Evolutionary conservation across 345 rosid species (phyloP).

Genomic region (Aurinia saxatilis): DNA sequence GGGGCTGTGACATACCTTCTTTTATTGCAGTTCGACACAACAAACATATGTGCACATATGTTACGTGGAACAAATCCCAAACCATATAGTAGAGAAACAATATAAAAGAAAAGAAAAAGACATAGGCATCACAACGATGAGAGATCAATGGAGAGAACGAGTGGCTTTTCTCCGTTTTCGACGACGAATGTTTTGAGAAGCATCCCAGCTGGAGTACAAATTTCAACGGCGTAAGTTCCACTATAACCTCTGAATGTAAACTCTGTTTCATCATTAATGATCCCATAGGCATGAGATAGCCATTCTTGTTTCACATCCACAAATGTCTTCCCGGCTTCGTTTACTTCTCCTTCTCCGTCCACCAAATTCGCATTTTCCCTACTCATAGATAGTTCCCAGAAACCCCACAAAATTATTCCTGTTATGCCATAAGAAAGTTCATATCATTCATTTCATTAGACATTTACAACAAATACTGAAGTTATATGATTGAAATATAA

Average conservation of each 20-base stretch:
- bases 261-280: constrained; percentile 43
- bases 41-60: not conserved
- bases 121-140: constrained; percentile 23
- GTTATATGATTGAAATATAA: no score
- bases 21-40: not conserved
- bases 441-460: no score
- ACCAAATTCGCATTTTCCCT: constrained; percentile 59
- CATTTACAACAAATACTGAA: no score
- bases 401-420: constrained; percentile 77
- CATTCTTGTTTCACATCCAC: constrained; percentile 65
- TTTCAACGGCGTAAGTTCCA: constrained; percentile 57
- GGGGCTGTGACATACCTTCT: no score
- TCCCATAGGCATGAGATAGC: constrained; percentile 52
- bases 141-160: constrained; percentile 43
- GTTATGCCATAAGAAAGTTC: not conserved
- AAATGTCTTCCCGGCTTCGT: constrained; percentile 63
- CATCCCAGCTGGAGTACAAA: constrained; percentile 35
- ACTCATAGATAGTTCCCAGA: constrained; percentile 90
- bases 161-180: constrained; percentile 50
- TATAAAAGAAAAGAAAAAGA: not conserved
- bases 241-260: constrained; percentile 63
- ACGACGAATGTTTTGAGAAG: constrained; percentile 47
- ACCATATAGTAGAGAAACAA: not conserved
- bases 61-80: not conserved
- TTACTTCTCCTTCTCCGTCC: constrained; percentile 74